Evolutionary conservation across 306 rosid species (phyloP), one percentile per base, ranked within the genome.

Genomic region (Neltuma alba): DNA sequence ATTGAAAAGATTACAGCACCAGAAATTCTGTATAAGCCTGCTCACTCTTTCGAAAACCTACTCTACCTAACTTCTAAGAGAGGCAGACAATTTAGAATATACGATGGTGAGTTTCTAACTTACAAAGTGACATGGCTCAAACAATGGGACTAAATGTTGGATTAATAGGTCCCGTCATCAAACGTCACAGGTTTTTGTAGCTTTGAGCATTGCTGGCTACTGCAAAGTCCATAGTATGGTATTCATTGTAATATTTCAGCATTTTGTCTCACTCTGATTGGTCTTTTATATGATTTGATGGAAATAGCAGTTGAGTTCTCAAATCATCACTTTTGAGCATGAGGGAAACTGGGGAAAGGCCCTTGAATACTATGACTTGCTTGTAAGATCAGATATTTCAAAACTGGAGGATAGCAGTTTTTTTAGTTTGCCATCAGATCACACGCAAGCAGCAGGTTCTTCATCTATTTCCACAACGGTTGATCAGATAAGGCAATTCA

Each of bases 301-400:
- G 79, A 41, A 85, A 73, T 74, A 16, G 76, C 79, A 94, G 98
- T 71, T 92, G 82, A 81, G 83, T 67, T 91, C 98, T 58, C 98
- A 94, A 94, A 89, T 87, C 75, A 91, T 86, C 78, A 92, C 91
- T 48, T 87, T 86, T 37, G 97, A 94, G 94, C 98, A 92, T 23
- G 97, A 94, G 86, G 98, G 97, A 87, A 91, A 91, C 72, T 94
- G 98, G 97, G 92, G 97, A 77, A 92, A 92, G 93, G 98, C 98
- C 82, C 97, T 94, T 45, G 97, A 94, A 87, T 91, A 87, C 74
- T 94, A 89, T 85, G 97, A 94, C 82, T 83, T 94, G 88, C 98
- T 89, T 89, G 93, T 87, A 70, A 90, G 92, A 50, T 89, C 97
- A 7, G 86, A 86, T 82, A 83, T 83, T 79, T 80, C 82, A 28